Conservation (phyloP, 306 rosid genomes). For the Albizia julibrissin region DNA sequence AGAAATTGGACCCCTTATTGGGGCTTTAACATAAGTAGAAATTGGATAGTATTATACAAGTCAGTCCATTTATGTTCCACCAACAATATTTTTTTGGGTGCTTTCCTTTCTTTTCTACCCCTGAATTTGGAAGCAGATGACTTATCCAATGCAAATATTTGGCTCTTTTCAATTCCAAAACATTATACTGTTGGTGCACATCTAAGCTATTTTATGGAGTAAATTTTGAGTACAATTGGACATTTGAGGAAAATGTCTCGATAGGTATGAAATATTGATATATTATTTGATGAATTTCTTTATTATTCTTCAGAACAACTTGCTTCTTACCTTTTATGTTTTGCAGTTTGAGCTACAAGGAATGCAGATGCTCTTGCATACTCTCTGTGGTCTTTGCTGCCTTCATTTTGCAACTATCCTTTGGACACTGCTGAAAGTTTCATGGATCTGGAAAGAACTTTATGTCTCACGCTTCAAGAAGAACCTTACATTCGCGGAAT, state of each 20-base stretch:
- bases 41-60: not conserved
- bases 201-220: no score
- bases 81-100: no score
- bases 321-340: conserved; percentile 23
- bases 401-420: conserved; percentile 91
- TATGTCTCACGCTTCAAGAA: conserved; percentile 57
- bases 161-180: conserved; percentile 91
- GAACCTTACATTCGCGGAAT: conserved; percentile 73
- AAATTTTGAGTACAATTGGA: conserved; percentile 58
- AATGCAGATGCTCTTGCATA: conserved; percentile 65
- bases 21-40: not conserved
- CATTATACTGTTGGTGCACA: no score
- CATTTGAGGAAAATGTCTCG: conserved; percentile 53
- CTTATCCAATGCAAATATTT: conserved; percentile 60
- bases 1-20: not conserved
- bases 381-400: conserved; percentile 88
- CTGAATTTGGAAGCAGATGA: conserved; percentile 81
- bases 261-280: conserved; percentile 45
- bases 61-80: not conserved
- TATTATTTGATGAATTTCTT: not conserved
- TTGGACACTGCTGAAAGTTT: conserved; percentile 76
- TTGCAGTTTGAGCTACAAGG: conserved; percentile 81
- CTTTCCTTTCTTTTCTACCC: conserved; percentile 65
- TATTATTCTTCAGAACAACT: conserved; percentile 17
- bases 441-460: conserved; percentile 54